These are phyloP conservation scores for Spathaspora girioi DNA, from an alignment of 805 yeast species.

Conservation along the genomic window DNA sequence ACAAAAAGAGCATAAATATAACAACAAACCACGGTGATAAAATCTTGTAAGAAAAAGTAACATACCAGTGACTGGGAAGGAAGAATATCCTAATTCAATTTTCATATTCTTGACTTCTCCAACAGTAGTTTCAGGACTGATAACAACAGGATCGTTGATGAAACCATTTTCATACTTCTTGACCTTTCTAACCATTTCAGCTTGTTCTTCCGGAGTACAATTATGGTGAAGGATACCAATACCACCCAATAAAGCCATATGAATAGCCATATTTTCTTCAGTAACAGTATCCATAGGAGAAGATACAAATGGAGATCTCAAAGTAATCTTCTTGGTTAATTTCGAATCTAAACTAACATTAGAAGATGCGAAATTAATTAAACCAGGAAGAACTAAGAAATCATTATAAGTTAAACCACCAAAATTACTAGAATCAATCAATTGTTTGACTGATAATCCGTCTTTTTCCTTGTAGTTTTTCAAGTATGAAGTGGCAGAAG, in stretches of 20 bases:
- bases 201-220: constrained; percentile 95
- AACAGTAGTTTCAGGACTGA: constrained; percentile 72
- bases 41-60: constrained; percentile 19
- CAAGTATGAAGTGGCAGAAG: constrained; percentile 68
- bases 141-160: constrained; percentile 85
- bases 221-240: constrained; percentile 98
- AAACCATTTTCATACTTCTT: constrained; percentile 97
- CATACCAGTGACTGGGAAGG: constrained; percentile 99
- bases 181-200: constrained; percentile 95
- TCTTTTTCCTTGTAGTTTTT: constrained; percentile 67
- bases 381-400: constrained; percentile 92
- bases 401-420: constrained; percentile 99
- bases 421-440: constrained; percentile 85
- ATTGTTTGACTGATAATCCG: constrained; percentile 77
- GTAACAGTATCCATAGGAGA: constrained; percentile 99
- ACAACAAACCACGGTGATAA: neutral
- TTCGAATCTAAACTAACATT: constrained; percentile 76
- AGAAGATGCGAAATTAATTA: constrained; percentile 82
- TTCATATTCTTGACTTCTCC: constrained; percentile 75
- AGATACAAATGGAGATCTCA: constrained; percentile 93
- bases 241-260: constrained; percentile 98
- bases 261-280: constrained; percentile 94
- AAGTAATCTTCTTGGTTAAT: constrained; percentile 85
- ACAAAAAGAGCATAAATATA: constrained; percentile 16
- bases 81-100: constrained; percentile 80